phyloP scores from a whole-genome alignment of 305 asterid genomes.

The Solanum hybrid region DNA sequence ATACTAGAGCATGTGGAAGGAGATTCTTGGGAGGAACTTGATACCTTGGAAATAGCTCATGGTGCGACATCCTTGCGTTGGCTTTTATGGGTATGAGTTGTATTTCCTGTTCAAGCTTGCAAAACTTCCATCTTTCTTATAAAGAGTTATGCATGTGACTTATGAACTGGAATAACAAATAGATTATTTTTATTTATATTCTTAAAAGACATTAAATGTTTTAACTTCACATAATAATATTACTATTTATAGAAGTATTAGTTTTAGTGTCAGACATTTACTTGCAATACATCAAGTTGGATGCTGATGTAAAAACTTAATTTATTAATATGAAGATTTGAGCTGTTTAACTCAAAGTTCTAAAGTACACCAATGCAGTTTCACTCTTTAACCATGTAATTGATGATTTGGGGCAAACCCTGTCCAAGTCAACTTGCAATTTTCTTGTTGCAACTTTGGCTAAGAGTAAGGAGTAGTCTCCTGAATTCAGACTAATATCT shows the following conservation, averaged over 20 bases:
- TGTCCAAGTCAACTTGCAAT: neutral
- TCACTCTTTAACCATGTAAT: neutral
- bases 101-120: neutral
- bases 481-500: neutral
- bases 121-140: neutral
- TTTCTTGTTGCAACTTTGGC: neutral
- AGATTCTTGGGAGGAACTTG: conserved; percentile 98
- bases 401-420: neutral
- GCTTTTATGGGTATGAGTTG: conserved; percentile 78
- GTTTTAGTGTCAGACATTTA: neutral
- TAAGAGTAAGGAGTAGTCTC: neutral
- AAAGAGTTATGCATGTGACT: neutral
- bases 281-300: neutral
- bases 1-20: conserved; percentile 45
- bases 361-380: neutral
- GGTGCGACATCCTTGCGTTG: conserved; percentile 75
- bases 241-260: neutral
- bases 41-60: conserved; percentile 37
- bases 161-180: neutral
- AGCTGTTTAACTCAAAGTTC: neutral
- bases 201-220: neutral
- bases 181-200: neutral
- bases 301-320: neutral
- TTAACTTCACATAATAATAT: neutral
- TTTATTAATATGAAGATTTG: neutral